Conservation (phyloP, 2,329 filamentous ascomycete species). For the Fulvia fulva region DNA sequence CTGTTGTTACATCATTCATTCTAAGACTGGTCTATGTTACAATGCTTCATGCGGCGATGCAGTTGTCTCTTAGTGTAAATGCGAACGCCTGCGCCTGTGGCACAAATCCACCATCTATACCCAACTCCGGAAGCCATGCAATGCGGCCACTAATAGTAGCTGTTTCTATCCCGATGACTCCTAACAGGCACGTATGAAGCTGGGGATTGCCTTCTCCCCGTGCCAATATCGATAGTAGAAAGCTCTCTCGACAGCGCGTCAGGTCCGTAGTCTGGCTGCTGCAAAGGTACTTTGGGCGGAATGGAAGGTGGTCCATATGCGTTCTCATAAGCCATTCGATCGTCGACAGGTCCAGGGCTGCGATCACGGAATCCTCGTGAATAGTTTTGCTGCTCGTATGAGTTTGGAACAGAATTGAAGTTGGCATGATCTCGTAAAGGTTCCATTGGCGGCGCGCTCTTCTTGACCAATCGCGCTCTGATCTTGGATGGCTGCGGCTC, state of each 20-base stretch:
- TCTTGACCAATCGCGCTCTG: constrained; percentile 63
- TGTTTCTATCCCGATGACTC: constrained; percentile 31
- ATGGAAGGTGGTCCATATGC: constrained; percentile 13
- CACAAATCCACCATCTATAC: not conserved
- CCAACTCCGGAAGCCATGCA: not conserved
- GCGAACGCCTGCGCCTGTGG: not conserved
- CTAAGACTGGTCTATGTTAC: not conserved
- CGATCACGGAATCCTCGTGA: constrained; percentile 32
- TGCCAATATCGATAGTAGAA: constrained; percentile 48
- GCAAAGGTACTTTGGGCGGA: constrained; percentile 21
- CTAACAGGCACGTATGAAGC: constrained; percentile 30
- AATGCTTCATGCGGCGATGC: not conserved
- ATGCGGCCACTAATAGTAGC: constrained; percentile 23
- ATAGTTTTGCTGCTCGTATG: constrained; percentile 46
- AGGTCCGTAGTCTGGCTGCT: constrained; percentile 37
- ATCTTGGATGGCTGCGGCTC: constrained; percentile 27
- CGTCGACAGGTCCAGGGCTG: constrained; percentile 29
- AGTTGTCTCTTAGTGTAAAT: not conserved
- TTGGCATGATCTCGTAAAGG: constrained; percentile 39
- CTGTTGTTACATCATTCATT: not conserved
- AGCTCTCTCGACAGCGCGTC: constrained; percentile 67
- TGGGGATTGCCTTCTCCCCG: constrained; percentile 15
- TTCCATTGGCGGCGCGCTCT: constrained; percentile 30
- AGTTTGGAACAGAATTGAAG: constrained; percentile 44
- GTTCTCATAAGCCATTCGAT: constrained; percentile 20